Conservation (phyloP, 1,284 basidiomycete species). For the Trichosporon asahii region DNA sequence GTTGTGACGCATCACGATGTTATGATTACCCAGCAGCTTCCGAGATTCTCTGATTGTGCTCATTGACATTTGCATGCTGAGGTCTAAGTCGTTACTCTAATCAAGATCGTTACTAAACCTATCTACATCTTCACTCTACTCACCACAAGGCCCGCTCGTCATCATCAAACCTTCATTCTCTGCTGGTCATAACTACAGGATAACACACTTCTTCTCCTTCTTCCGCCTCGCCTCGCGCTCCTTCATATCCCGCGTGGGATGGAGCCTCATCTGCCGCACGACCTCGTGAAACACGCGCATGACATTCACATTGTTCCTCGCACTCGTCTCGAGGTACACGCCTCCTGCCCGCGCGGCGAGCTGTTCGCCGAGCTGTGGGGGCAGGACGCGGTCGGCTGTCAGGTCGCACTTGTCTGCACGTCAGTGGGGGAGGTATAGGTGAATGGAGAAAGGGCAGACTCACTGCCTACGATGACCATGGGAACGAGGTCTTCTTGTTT, state of each 20-base stretch:
- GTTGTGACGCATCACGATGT: neutral
- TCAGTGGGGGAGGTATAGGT: neutral
- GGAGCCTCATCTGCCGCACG: slow-evolving; percentile 30
- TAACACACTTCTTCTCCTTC: slow-evolving; percentile 28
- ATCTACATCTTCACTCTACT: no score
- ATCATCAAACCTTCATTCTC: no score
- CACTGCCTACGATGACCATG: slow-evolving; percentile 45
- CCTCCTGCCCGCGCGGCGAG: slow-evolving; percentile 29
- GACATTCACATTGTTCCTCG: slow-evolving; percentile 30
- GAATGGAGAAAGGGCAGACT: slow-evolving; percentile 11
- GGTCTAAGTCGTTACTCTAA: neutral
- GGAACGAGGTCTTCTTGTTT: slow-evolving; percentile 30
- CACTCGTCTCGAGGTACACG: slow-evolving; percentile 33
- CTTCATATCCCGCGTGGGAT: neutral
- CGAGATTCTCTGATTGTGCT: neutral
- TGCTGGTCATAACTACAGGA: no score
- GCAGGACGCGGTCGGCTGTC: slow-evolving; percentile 34
- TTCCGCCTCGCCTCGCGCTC: slow-evolving; percentile 5
- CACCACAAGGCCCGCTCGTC: no score
- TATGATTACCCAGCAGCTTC: neutral
- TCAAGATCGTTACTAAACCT: neutral
- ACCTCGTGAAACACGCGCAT: slow-evolving; percentile 30
- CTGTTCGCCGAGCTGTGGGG: slow-evolving; percentile 22
- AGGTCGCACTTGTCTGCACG: slow-evolving; percentile 42
- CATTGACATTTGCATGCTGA: neutral